These are phyloP conservation scores for Nyssa sinensis DNA, from an alignment of 148 eudicot species.

Conservation along the genomic window DNA sequence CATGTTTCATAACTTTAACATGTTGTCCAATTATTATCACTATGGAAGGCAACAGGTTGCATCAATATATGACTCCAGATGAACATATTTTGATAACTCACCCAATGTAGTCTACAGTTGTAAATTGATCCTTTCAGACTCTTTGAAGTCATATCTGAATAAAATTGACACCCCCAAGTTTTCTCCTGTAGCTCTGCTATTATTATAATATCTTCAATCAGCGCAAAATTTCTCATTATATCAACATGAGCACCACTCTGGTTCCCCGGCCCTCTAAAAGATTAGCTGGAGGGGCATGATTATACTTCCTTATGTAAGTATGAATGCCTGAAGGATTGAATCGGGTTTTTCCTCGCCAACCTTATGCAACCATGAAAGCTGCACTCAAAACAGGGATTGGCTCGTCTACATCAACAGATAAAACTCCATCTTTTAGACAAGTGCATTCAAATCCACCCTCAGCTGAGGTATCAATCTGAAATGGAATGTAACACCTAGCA, in stretches of 20 bases:
- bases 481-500: slow-evolving; percentile 76
- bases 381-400: slow-evolving; percentile 86
- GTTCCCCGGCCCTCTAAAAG: slow-evolving; percentile 86
- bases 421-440: slow-evolving; percentile 73
- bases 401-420: slow-evolving; percentile 80
- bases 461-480: slow-evolving; percentile 68
- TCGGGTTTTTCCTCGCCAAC: slow-evolving; percentile 82
- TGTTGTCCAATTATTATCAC: too few species aligned
- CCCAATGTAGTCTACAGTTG: slow-evolving; percentile 34
- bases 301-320: slow-evolving; percentile 65
- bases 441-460: slow-evolving; percentile 45
- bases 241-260: slow-evolving; percentile 94
- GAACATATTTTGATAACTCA: too few species aligned
- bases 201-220: slow-evolving; percentile 76
- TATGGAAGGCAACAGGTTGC: too few species aligned
- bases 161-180: slow-evolving; percentile 67
- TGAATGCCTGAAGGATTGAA: slow-evolving; percentile 77
- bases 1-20: too few species aligned
- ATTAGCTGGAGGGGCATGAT: slow-evolving; percentile 76
- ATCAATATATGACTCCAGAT: too few species aligned
- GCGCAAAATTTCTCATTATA: slow-evolving; percentile 76
- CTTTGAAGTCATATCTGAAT: slow-evolving; percentile 69
- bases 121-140: slow-evolving; percentile 71
- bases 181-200: slow-evolving; percentile 79
- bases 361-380: slow-evolving; percentile 83